Base-by-base conservation (phyloP, 208 protist genomes). In the Lotmaria passim region DNA sequence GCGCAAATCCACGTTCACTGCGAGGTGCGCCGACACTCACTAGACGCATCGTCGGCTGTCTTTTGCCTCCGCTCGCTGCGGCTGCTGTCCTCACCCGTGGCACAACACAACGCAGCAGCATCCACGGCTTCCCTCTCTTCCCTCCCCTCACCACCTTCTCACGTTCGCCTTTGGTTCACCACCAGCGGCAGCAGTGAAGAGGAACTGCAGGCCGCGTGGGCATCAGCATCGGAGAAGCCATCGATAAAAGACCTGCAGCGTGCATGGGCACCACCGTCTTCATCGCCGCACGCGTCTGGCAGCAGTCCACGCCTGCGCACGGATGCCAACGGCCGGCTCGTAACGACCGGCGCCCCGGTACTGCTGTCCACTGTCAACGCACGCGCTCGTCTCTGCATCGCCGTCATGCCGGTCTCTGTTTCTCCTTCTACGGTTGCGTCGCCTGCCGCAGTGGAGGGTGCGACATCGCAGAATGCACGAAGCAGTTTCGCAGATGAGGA, bases 91-190 rank as follows among this genome's bases (percentile, higher is more conserved):
- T 81, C 69, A 7, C 65, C 63, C 1, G n/a, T 75, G 7, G 14
- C 47, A 28, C 17, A 11, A 1, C 7, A 43, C 53, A 43, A 2
- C 34, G 34, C 47, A 53, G 24, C 46, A 12, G 47, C 44, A 26
- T 0, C 57, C 48, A 53, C 19, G 17, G 24, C 7, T 19, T 28
- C 59, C 3, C 26, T 31, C 33, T 39, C 47, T 34, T 34, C 7
- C 24, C 33, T 21, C 15, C 41, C 39, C 14, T 30, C 43, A 4
- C 14, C 61, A 30, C 55, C 43, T 30, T 60, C 62, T 17, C 52
- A 69, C 41, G 69, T 71, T 39, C 69, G 65, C 52, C 21, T 81
- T n/a, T 81, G 76, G 76, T 81, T 81, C 46, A 62, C 56, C 38
- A 67, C 66, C 15, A 73, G 76, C 34, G 63, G 63, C 50, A 59